A percentile compares a stretch with the other conserved stretches of the same genome.
These are phyloP conservation scores for Trametes coccinea DNA, from an alignment of 768 basidiomycete species.

Conservation along the genomic window DNA sequence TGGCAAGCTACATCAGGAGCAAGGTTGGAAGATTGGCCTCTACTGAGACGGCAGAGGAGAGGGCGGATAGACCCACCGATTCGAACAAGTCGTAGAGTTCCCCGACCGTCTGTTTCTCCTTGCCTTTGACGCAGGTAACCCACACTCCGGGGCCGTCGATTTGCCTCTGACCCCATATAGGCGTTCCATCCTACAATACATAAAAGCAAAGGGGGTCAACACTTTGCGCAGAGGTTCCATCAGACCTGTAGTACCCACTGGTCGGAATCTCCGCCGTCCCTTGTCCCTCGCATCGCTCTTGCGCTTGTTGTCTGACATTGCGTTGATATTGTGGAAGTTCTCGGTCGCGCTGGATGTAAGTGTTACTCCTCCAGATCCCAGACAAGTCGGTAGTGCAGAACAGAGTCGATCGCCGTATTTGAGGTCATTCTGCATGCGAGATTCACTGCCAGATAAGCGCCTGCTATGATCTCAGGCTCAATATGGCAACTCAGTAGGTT, in stretches of 20 bases:
- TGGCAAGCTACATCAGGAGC: conserved; percentile 53
- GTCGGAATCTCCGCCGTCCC: conserved; percentile 25
- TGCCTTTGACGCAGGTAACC: conserved; percentile 84
- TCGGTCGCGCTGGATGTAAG: no score
- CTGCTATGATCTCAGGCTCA: neutral
- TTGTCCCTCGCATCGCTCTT: conserved; percentile 28
- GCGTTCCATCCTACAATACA: conserved; percentile 70
- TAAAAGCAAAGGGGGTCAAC: neutral
- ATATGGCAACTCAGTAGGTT: conserved; percentile 2
- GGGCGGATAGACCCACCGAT: conserved; percentile 46
- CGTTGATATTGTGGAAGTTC: no score
- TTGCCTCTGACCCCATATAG: conserved; percentile 61
- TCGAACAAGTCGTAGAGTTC: conserved; percentile 82
- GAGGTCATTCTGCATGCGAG: neutral
- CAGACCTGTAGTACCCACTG: conserved; percentile 14
- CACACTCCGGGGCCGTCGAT: conserved; percentile 85
- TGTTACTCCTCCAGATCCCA: no score
- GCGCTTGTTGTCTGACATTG: conserved; percentile 27
- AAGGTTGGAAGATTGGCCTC: no score
- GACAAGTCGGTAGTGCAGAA: no score
- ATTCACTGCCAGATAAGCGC: neutral
- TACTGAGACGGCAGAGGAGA: no score
- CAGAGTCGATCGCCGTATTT: neutral
- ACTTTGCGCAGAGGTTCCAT: neutral
- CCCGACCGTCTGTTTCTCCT: conserved; percentile 73